A percentile compares a stretch with the other conserved stretches of the same genome.
Conservation (phyloP, 2,329 filamentous ascomycete genomes). For the Fusarium anthophilum region DNA sequence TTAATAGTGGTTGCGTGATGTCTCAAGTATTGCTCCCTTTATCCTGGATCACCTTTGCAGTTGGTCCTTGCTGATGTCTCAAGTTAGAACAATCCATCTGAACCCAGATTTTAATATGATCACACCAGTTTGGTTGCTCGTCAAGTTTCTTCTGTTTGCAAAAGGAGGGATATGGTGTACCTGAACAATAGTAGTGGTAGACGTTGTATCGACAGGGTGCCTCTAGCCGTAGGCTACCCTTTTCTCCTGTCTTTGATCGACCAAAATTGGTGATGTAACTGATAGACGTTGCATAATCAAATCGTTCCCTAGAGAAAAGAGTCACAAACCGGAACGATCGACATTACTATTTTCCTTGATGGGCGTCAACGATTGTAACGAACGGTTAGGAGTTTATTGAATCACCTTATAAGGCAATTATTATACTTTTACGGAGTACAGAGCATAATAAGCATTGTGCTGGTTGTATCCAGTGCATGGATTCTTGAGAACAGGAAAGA, state of each 20-base stretch:
- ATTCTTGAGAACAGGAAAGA: not conserved
- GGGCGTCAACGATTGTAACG: not conserved
- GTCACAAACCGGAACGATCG: not conserved
- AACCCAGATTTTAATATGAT: not conserved
- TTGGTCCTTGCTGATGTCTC: slow-evolving; percentile 4
- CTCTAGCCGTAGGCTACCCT: not conserved
- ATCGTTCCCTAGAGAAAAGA: not conserved
- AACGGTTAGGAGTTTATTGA: not conserved
- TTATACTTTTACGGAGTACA: not conserved
- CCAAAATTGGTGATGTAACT: not conserved
- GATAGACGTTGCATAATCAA: not conserved
- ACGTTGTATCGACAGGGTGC: not conserved
- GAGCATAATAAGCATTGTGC: not conserved
- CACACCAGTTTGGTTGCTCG: not conserved
- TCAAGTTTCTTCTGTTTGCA: not conserved
- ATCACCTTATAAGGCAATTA: not conserved
- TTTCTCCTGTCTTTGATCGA: not conserved
- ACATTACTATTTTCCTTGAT: not conserved
- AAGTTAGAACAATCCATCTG: not conserved
- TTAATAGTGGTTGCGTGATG: slow-evolving; percentile 9
- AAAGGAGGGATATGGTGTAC: not conserved
- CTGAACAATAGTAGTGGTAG: not conserved
- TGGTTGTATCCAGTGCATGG: not conserved
- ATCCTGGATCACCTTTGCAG: not conserved
- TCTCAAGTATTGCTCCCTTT: slow-evolving; percentile 6